Base-by-base conservation (phyloP, 768 basidiomycete species). In the Calocera cornea region DNA sequence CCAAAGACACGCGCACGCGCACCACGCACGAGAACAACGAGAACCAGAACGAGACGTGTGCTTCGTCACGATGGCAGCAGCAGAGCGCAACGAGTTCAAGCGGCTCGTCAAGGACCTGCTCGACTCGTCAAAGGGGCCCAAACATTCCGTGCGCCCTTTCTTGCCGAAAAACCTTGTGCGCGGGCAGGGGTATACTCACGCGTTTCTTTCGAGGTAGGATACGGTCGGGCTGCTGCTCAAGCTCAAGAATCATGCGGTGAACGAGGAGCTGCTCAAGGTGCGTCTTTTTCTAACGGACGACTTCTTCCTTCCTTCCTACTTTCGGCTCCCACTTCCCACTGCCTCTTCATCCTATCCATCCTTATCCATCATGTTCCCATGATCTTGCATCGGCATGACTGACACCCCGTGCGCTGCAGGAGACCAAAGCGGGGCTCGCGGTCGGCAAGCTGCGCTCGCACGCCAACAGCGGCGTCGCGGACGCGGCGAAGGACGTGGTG, bases 351-450 rank as follows among this genome's bases (percentile, higher is more conserved):
- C n/a, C n/a, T n/a, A n/a, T 24, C 19, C 64, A 36, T n/a, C 24
- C 33, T 14, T 22, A 5, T 29, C 27, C 17, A 1, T 27, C 34
- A 47, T 38, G 36, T 14, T 38, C 14, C n/a, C 36, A 38, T 38
- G 36, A 5, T 38, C 14, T 47, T 19, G 44, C 19, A 47, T 47
- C 2, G 27, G 2, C 24, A 10, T 29, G 54, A 24, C n/a, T 68
- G 3, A 16, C 31, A 10, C 54, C 27, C 14, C 24, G 5, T 60
- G 24, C n/a, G n/a, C 5, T 31, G 54, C 31, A 95, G 93, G 92
- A 95, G 78, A 94, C 91, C 76, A 94, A 89, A 77, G 89, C 87
- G 2, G 93, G 93, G 64, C 78, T 95, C n/a, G 89, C 92, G 0
- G 92, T 97, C 1, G 92, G 92, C 65, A 95, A 95, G 79, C 82